Evolutionary conservation across 805 yeast species (phyloP).

Genomic region (Yarrowia sp.): DNA sequence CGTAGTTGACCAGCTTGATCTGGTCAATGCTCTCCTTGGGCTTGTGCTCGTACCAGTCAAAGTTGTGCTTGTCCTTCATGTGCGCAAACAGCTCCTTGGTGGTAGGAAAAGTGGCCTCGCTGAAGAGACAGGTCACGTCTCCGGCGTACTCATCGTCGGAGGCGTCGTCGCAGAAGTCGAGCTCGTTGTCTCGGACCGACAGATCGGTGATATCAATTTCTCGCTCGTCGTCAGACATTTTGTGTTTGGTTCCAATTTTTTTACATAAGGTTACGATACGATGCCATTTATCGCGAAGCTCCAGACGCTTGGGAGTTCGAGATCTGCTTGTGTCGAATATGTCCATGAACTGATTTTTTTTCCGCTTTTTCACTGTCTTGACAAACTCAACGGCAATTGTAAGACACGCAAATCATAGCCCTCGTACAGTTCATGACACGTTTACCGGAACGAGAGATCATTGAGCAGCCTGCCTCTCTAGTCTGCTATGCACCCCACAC

Average conservation of each 20-base stretch:
- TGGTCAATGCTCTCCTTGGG: slow-evolving; percentile 34
- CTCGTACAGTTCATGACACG: slow-evolving; percentile 10
- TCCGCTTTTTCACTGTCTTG: too few relatives aligned
- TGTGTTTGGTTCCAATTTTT: not conserved
- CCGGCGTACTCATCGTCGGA: slow-evolving; percentile 33
- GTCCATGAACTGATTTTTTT: too few relatives aligned
- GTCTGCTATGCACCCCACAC: too few relatives aligned
- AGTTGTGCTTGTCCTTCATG: slow-evolving; percentile 30
- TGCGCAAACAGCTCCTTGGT: slow-evolving; percentile 33
- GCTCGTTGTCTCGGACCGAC: slow-evolving; percentile 32
- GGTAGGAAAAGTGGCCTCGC: slow-evolving; percentile 29
- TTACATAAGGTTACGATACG: slow-evolving; percentile 14
- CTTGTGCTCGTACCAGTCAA: slow-evolving; percentile 31
- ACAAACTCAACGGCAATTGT: slow-evolving; percentile 3
- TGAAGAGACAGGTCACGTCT: slow-evolving; percentile 32
- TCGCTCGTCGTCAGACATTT: slow-evolving; percentile 23
- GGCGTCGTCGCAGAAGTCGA: slow-evolving; percentile 34
- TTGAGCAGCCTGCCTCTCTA: too few relatives aligned
- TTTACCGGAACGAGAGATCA: not conserved
- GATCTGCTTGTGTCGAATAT: not conserved
- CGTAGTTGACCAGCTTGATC: slow-evolving; percentile 35
- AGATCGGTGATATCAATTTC: slow-evolving; percentile 32
- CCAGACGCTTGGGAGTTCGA: not conserved
- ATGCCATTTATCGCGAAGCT: not conserved
- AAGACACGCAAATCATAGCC: not conserved